Evolutionary conservation across 2,329 filamentous ascomycete genomes (phyloP).

Genomic region (Colletotrichum sp.): DNA sequence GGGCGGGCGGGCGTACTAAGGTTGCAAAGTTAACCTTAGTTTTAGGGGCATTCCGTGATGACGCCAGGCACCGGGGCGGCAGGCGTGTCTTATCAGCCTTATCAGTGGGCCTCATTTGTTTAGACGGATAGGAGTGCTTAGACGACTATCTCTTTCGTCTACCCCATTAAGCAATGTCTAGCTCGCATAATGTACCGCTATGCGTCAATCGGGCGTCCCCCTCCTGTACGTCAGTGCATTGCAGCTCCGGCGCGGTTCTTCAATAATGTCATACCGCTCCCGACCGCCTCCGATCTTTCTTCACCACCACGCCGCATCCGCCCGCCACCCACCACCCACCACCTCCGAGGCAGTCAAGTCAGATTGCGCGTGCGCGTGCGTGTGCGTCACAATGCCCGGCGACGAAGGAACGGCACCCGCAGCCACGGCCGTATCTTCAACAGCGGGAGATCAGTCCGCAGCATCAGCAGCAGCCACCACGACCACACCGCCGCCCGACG

Average conservation of each 20-base stretch:
- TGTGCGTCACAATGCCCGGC: not conserved
- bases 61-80: not conserved
- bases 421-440: not conserved
- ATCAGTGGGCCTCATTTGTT: not conserved
- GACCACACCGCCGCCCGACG: conserved; percentile 31
- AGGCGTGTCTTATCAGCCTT: not conserved
- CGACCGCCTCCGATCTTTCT: conserved; percentile 1
- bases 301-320: conserved; percentile 4
- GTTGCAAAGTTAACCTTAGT: conserved; percentile 4
- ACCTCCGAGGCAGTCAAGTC: not conserved
- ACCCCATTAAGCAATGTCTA: not conserved
- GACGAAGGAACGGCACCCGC: not conserved
- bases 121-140: not conserved
- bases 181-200: not conserved
- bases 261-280: conserved; percentile 14
- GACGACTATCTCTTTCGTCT: rapidly evolving
- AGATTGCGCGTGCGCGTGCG: not conserved
- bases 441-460: not conserved
- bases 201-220: not conserved
- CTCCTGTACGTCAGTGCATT: not conserved
- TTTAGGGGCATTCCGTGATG: not conserved
- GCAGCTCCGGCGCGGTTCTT: conserved; percentile 6
- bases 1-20: not conserved
- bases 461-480: not conserved
- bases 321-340: not conserved